Evolutionary conservation across 306 rosid genomes (phyloP).

Genomic region (Crataegus laevigata): DNA sequence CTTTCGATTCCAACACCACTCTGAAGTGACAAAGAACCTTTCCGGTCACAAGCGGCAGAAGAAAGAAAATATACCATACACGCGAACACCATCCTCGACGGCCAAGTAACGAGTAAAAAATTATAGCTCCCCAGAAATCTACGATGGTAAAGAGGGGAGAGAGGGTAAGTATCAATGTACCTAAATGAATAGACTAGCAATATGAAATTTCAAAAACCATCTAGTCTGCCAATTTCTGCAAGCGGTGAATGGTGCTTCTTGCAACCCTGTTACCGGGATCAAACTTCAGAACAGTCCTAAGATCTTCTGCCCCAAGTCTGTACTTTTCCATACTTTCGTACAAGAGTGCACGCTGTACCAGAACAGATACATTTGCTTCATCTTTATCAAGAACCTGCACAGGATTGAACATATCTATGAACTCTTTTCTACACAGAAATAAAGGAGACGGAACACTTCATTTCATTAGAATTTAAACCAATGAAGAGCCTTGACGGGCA

Average conservation of each 20-base stretch:
- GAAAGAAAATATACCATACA: constrained; percentile 29
- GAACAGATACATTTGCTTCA: constrained; percentile 59
- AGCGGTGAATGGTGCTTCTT: constrained; percentile 87
- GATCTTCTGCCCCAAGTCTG: constrained; percentile 92
- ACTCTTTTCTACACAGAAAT: constrained; percentile 1
- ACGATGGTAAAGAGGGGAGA: constrained; percentile 14
- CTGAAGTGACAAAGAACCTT: constrained; percentile 23
- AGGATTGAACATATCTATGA: constrained; percentile 14
- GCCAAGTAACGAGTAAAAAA: constrained; percentile 3
- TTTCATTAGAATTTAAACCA: background rate
- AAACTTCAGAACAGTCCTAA: constrained; percentile 77
- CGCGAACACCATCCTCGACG: constrained; percentile 12
- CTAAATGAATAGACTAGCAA: constrained; percentile 7
- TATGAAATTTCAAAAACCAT: background rate
- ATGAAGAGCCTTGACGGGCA: background rate
- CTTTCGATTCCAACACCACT: constrained; percentile 10
- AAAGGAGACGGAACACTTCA: constrained; percentile 5
- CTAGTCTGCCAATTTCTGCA: constrained; percentile 79
- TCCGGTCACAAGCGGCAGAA: constrained; percentile 22
- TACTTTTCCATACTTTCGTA: constrained; percentile 98
- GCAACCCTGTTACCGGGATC: constrained; percentile 90
- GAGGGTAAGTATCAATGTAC: constrained; percentile 12
- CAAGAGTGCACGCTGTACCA: constrained; percentile 91
- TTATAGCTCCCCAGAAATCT: constrained; percentile 22
- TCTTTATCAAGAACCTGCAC: constrained; percentile 66